A percentile compares a stretch with the other conserved stretches of the same genome.
Evolutionary conservation across 352 stramenopile species (phyloP).

Genomic region (Achlya hypogyna): DNA sequence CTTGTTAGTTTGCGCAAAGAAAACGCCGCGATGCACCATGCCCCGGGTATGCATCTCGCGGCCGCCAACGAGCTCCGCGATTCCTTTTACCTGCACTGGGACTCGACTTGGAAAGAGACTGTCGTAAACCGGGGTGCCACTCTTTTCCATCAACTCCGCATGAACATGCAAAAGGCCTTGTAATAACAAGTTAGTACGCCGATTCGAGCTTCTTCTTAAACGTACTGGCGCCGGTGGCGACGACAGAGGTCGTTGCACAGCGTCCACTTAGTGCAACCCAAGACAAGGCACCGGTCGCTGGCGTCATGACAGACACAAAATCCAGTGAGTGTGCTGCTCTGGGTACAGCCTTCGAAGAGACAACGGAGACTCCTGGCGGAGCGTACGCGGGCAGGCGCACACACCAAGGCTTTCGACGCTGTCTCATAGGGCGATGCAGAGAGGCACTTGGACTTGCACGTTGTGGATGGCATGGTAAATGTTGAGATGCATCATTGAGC

Average conservation of each 20-base stretch:
- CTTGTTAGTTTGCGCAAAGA: slow-evolving; percentile 51
- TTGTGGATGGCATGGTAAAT: no score
- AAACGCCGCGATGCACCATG: slow-evolving; percentile 47
- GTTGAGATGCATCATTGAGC: no score
- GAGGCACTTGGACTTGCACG: no score
- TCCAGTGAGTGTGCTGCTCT: not conserved
- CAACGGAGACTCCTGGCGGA: no score
- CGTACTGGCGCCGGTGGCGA: not conserved
- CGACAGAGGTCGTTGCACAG: not conserved
- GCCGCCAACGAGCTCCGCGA: slow-evolving; percentile 57
- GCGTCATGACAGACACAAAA: not conserved
- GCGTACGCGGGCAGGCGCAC: no score
- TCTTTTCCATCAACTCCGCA: not conserved
- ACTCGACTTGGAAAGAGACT: slow-evolving; percentile 45
- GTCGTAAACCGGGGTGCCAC: slow-evolving; percentile 36
- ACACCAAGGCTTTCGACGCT: no score
- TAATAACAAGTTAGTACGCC: no score
- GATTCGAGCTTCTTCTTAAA: no score
- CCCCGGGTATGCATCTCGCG: slow-evolving; percentile 29
- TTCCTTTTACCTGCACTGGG: slow-evolving; percentile 70
- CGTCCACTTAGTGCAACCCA: not conserved
- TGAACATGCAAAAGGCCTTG: not conserved
- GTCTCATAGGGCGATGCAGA: no score
- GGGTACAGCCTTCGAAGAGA: not conserved
- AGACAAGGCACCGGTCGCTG: not conserved